phyloP scores from a whole-genome alignment of 2,329 filamentous ascomycete species.

The Botrytis cinerea region DNA sequence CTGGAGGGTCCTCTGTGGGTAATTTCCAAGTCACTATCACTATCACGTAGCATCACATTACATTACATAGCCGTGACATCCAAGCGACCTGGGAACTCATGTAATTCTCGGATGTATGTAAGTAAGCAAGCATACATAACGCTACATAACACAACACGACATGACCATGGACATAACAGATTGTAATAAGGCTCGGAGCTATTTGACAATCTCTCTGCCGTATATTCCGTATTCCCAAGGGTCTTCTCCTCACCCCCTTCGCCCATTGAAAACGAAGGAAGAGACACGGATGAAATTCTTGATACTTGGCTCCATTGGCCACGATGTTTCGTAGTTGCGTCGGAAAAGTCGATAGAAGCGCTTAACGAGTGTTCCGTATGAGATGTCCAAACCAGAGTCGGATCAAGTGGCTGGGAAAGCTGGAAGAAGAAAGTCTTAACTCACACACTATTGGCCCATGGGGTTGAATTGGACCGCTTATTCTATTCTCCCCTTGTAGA shows the following conservation, averaged over 20 bases:
- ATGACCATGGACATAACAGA: neutral
- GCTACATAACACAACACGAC: neutral
- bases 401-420: slow-evolving; percentile 11
- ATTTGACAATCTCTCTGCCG: neutral
- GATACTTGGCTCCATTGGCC: slow-evolving; percentile 6
- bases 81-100: neutral
- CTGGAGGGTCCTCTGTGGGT: neutral
- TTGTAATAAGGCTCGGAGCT: neutral
- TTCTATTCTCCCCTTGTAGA: neutral
- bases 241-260: neutral
- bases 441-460: neutral
- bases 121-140: neutral
- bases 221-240: neutral
- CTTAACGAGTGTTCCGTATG: neutral
- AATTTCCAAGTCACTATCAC: slow-evolving; percentile 1
- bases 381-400: neutral
- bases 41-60: neutral
- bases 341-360: neutral
- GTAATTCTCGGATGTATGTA: neutral
- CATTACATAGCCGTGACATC: slow-evolving; percentile 1
- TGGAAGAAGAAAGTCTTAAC: neutral
- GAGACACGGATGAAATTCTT: slow-evolving; percentile 13
- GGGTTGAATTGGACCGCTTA: neutral
- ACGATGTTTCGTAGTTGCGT: slow-evolving; percentile 6
- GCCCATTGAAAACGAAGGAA: neutral